Percentiles rank a stretch among this genome's conserved stretches.
Conservation (phyloP, 2,329 filamentous ascomycete species). For the Claviceps sorghi region DNA sequence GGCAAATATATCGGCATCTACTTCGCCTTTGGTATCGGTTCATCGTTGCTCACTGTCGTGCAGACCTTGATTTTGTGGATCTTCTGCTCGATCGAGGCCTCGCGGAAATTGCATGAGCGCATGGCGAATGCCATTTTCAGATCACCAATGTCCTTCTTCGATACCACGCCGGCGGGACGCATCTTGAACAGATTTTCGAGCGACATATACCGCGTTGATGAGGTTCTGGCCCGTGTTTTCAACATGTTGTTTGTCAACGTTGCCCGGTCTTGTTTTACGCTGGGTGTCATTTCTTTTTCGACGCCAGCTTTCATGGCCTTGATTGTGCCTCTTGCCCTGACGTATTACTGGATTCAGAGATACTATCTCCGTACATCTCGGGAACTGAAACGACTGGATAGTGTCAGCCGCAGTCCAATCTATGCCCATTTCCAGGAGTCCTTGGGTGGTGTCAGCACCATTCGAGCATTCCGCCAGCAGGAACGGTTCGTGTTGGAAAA, state of each 20-base stretch:
- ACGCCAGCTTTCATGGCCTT: conserved; percentile 69
- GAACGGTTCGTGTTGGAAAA: conserved; percentile 81
- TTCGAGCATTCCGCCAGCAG: conserved; percentile 86
- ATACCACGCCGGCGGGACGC: conserved; percentile 89
- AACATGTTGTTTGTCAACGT: conserved; percentile 85
- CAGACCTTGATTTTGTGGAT: conserved; percentile 97
- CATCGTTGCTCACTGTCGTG: conserved; percentile 68
- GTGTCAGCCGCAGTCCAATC: conserved; percentile 87
- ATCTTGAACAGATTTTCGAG: conserved; percentile 93
- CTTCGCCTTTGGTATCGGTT: conserved; percentile 84
- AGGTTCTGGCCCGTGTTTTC: conserved; percentile 90
- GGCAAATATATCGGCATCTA: conserved; percentile 92
- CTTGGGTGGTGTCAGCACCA: conserved; percentile 83
- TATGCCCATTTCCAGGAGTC: conserved; percentile 98
- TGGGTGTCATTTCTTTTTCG: conserved; percentile 68
- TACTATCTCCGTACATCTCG: conserved; percentile 95
- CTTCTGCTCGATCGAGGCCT: conserved; percentile 98
- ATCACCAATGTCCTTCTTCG: conserved; percentile 97
- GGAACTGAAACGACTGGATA: conserved; percentile 90
- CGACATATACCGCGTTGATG: conserved; percentile 71
- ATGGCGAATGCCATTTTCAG: conserved; percentile 98
- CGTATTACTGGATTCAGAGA: conserved; percentile 88
- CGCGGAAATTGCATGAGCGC: conserved; percentile 85
- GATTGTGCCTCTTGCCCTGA: conserved; percentile 62
- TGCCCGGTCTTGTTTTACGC: conserved; percentile 64